Evolutionary conservation across 345 rosid genomes (phyloP), one percentile per base, ranked within the genome.

Genomic region (Draba incana): DNA sequence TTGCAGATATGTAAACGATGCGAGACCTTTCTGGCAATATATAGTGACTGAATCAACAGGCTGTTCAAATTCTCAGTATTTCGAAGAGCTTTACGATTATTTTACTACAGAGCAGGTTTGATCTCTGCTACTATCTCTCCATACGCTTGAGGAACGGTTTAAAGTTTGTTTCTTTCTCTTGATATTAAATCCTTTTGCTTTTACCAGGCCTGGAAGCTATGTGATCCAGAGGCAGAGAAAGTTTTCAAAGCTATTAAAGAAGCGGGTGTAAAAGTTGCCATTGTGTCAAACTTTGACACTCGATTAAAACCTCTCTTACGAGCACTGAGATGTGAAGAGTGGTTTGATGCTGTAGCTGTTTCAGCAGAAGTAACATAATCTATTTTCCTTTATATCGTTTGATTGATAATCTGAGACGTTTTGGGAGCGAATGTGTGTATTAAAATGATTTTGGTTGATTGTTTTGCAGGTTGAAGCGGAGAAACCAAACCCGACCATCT

Each of bases 311-410:
- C 93, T 37, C 72, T 94, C n/a, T 57, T 94, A 64, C 84, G 83
- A 42, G 98, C 97, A 74, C 70, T 94, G 52, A 81, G 79, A 68
- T 94, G 99, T 68, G 98, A 89, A 48, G 77, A 89, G 15, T 94
- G 99, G 99, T 94, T 94, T 58, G 99, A 94, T 64, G 99, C 96
- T 38, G 76, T 94, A 60, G 98, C 99, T 69, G 93, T 89, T 68
- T 94, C 99, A 64, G 99, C 99, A 77, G 99, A 94, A 77, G 99
- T 91, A 80, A 82, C 6, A 58, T 57, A 52, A 56, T 24, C 37
- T 33, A 1, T 72, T 44, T 25, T 20, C 52, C 42, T 56, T 37
- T 49, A 24, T 9, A 43, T 59, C 23, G 25, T 65, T 37, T 41
- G 16, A 30, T 31, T 27, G 54, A 27, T 72, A 48, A 58, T 27